Percentiles rank a stretch among this genome's conserved stretches.
Conservation (phyloP, 2,329 filamentous ascomycete species). For the Phyllosticta citriasiana region DNA sequence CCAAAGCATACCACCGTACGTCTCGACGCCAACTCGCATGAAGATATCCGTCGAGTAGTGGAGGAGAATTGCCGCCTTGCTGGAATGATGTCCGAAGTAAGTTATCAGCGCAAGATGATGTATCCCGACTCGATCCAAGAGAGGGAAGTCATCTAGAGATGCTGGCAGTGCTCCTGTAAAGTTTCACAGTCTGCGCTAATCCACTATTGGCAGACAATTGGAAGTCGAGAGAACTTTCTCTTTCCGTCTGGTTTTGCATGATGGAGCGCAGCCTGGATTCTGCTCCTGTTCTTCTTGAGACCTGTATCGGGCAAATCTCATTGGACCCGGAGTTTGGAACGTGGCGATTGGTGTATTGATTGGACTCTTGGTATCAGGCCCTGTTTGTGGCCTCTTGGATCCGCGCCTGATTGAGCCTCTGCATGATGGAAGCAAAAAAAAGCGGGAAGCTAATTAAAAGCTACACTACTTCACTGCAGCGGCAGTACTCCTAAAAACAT, state of each 20-base stretch:
- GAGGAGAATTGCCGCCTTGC: conserved; percentile 32
- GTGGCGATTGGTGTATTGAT: not conserved
- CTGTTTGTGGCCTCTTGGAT: not conserved
- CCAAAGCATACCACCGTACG: conserved; percentile 32
- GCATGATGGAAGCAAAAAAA: not conserved
- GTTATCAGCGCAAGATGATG: conserved; percentile 7
- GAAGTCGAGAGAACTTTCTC: not conserved
- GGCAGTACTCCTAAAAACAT: not conserved
- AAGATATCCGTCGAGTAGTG: conserved; percentile 32
- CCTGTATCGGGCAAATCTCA: not conserved
- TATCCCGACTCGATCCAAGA: not conserved
- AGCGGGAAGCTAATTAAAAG: not conserved
- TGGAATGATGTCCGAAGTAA: conserved; percentile 31
- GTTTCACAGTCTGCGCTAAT: conserved; percentile 8
- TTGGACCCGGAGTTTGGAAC: not conserved
- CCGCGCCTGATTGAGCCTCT: not conserved
- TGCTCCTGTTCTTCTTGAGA: not conserved
- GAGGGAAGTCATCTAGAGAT: not conserved
- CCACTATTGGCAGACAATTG: not conserved
- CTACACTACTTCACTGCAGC: not conserved
- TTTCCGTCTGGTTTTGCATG: not conserved
- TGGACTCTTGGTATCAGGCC: not conserved
- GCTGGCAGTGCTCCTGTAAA: not conserved
- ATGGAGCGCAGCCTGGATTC: not conserved
- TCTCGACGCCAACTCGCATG: conserved; percentile 30